Percentiles rank a stretch among this genome's conserved stretches.
phyloP scores from a whole-genome alignment of 1,284 basidiomycete genomes.

The Amylostereum areolatum region DNA sequence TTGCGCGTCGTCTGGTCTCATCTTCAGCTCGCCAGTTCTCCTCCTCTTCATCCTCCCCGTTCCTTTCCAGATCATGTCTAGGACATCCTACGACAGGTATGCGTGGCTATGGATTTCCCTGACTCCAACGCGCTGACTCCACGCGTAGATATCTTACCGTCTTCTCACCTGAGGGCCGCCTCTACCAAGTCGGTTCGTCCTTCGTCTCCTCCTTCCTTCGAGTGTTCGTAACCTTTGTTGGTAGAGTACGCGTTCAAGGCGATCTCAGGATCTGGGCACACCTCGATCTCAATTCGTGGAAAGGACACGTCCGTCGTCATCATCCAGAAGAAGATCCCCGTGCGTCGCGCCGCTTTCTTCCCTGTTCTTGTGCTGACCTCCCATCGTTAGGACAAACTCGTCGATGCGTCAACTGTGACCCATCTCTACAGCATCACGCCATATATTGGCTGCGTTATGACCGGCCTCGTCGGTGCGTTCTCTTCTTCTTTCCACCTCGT shows the following conservation, averaged over 20 bases:
- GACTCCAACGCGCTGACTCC: not conserved
- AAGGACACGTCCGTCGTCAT: slow-evolving; percentile 94
- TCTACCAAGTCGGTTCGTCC: slow-evolving; percentile 93
- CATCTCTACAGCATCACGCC: slow-evolving; percentile 97
- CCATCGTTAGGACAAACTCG: slow-evolving; percentile 82
- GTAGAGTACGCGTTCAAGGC: slow-evolving; percentile 99
- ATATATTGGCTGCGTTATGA: slow-evolving; percentile 97
- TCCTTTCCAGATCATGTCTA: not conserved
- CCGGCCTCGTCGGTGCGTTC: slow-evolving; percentile 81
- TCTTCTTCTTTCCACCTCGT: not conserved
- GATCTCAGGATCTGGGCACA: slow-evolving; percentile 94
- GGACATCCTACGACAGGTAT: not conserved
- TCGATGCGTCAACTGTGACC: slow-evolving; percentile 92
- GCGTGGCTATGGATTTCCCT: not conserved
- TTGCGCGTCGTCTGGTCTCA: not conserved
- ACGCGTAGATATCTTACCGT: slow-evolving; percentile 76
- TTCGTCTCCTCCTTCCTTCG: not conserved
- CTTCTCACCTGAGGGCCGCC: slow-evolving; percentile 90
- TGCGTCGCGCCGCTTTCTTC: slow-evolving; percentile 33
- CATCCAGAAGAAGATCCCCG: slow-evolving; percentile 98
- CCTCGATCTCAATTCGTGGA: slow-evolving; percentile 88
- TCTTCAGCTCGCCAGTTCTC: not conserved
- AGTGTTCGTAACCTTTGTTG: not conserved
- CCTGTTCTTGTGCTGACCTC: not conserved
- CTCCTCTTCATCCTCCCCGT: not conserved